Base-by-base conservation (phyloP, 176 grass and related monocot genomes). In the Coix lacrymajobi region DNA sequence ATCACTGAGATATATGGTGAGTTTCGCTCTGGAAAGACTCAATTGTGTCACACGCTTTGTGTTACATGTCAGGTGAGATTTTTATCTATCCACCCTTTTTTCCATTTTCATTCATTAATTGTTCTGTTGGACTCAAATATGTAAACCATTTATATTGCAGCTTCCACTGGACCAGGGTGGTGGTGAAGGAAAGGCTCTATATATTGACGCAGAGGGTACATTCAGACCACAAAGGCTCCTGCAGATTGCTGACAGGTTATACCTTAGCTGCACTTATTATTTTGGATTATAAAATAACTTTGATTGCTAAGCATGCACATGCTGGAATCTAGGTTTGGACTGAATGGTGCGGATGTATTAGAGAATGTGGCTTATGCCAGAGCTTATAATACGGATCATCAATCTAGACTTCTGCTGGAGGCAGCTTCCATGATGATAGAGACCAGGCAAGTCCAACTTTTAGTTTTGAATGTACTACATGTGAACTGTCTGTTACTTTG, bases 361-460 rank as follows among this genome's bases (percentile, higher is more conserved):
- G 96, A 98, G 80, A 98, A 98, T 78, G 92, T 98, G 80, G 96
- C 96, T 84, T 95, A 98, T 82, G 96, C 96, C 7, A 92, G 95
- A 88, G 95, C 95, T 33, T 97, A 97, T 83, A 97, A 97, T 85
- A 97, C 92, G 0, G 92, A 97, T 90, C 95, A 97, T 89, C 95
- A 97, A 74, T 97, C 92, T 57, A 91, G 92, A 72, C 85, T 98
- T 69, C 84, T 98, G 71, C 87, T 98, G 15, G 92, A 98, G 84
- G 91, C 92, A 71, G 92, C 96, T 88, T 98, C 96, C 60, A 99
- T 99, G 96, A 99, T 99, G 96, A 94, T 99, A 78, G 93, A 96
- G 83, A 92, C 93, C 60, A 92, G 96, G 96, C 57, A 98, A 77
- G 91, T 87, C 46, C 33, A 85, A 66, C 11, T 82, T 54, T 85